Conservation (phyloP, 257 asterid genomes). For the Gentiana macrophylla region DNA sequence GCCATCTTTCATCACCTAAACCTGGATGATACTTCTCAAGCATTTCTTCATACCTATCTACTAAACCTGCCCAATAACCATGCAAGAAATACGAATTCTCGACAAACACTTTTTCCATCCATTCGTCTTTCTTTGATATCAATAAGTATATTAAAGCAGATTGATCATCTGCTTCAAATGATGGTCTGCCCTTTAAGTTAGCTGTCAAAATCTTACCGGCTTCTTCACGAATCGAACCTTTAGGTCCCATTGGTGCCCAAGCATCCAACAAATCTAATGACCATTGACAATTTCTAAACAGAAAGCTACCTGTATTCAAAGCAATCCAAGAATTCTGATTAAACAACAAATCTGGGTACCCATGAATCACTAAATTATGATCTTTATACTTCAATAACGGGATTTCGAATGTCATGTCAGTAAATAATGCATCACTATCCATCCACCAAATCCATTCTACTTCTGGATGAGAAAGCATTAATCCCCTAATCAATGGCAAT, state of each 20-base stretch:
- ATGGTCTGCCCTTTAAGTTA: conserved; percentile 79
- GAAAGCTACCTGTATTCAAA: conserved; percentile 78
- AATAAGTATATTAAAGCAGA: conserved; percentile 81
- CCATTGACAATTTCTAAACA: conserved; percentile 86
- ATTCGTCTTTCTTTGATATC: conserved; percentile 45
- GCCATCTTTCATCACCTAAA: conserved; percentile 95
- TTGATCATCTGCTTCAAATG: conserved; percentile 93
- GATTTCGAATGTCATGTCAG: conserved; percentile 74
- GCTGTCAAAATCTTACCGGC: conserved; percentile 80
- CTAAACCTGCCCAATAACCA: conserved; percentile 93
- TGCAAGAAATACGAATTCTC: conserved; percentile 81
- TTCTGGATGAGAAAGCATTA: conserved; percentile 93
- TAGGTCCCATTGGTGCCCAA: conserved; percentile 98
- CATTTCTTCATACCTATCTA: conserved; percentile 89
- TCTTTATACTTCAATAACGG: conserved; percentile 53
- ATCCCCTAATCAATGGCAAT: conserved; percentile 64
- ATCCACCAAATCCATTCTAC: conserved; percentile 99
- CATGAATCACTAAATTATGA: conserved; percentile 71
- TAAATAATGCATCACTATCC: conserved; percentile 90
- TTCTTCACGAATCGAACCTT: conserved; percentile 73
- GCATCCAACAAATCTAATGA: conserved; percentile 81
- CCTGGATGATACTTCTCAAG: conserved; percentile 83
- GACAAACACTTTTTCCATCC: conserved; percentile 70
- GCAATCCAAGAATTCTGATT: conserved; percentile 91
- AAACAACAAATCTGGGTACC: conserved; percentile 62